These are phyloP conservation scores for Phytophthora aleatoria DNA, from an alignment of 352 stramenopile species.

Conservation along the genomic window DNA sequence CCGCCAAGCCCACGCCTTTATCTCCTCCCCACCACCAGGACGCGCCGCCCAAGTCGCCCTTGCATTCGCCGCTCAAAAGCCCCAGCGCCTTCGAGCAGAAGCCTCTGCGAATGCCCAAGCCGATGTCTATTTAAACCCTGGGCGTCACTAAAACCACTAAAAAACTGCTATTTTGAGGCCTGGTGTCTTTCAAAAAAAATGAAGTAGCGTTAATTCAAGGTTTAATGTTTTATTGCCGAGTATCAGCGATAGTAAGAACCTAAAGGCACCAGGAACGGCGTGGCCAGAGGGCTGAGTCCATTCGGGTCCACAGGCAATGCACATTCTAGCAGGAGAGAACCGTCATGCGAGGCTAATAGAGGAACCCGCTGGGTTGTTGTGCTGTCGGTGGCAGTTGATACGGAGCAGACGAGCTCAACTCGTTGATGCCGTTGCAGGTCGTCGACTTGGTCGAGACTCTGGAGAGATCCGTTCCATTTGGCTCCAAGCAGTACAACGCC, in stretches of 20 bases:
- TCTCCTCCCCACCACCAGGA: not conserved
- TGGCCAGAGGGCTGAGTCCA: constrained; percentile 6
- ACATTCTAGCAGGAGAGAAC: constrained; percentile 25
- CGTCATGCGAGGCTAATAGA: constrained; percentile 13
- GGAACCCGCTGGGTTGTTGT: constrained; percentile 10
- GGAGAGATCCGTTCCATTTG: constrained; percentile 29
- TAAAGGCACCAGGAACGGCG: constrained; percentile 16
- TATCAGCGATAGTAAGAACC: constrained; percentile 20
- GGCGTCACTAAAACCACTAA: not conserved
- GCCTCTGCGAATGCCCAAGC: constrained; percentile 68
- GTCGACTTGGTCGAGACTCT: constrained; percentile 9
- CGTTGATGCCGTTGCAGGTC: constrained; percentile 14
- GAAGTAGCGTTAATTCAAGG: too few relatives aligned
- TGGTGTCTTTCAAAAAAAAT: too few relatives aligned
- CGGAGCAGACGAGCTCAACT: constrained; percentile 22
- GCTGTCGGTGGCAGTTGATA: not conserved
- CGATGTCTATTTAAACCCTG: constrained; percentile 59
- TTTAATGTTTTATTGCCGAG: too few relatives aligned
- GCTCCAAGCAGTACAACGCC: constrained; percentile 42
- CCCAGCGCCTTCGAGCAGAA: constrained; percentile 63
- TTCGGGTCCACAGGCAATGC: constrained; percentile 6
- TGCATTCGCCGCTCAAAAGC: constrained; percentile 41
- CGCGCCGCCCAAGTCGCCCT: constrained; percentile 21
- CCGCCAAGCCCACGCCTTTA: constrained; percentile 9
- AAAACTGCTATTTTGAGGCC: not conserved